Evolutionary conservation across 345 rosid species (phyloP), one percentile per base, ranked within the genome.

Genomic region (Draba incana): DNA sequence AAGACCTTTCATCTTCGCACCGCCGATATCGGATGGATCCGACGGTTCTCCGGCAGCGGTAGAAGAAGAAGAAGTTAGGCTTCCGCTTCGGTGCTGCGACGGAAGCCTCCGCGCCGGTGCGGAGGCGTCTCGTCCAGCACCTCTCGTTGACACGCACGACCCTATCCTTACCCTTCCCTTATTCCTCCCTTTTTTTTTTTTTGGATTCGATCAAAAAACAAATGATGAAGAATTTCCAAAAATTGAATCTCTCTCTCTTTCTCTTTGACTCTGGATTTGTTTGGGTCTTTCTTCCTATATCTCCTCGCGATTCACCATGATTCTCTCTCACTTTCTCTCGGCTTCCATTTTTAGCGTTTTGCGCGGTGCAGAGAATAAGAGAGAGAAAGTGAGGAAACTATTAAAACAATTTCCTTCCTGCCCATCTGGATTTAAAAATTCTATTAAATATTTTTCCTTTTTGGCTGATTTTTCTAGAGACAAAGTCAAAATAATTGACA

Each of bases 1-100:
- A 24, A 89, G 81, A 0, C 95, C 91, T 73, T 93, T 93, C 97
- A 88, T 87, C 76, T 81, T 86, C 23, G 62, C 42, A 23, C 69
- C 71, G 46, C 69, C 63, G 79, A 42, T 48, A 62, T 69, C 78
- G n/a, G 69, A 75, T 4, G 49, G 70, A 62, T 75, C 78, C 0
- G 78, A 68, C 1, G 70, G 59, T 38, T 80, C 81, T 9, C 61
- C 75, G 43, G n/a, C 27, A 2, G 41, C 31, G 23, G 52, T 15
- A 1, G 37, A n/a, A 28, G 61, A 65, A 33, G 70, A 55, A 24
- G 60, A 59, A 25, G n/a, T 45, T 1, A 62, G 10, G 74, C 52
- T 66, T 23, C 71, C 49, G 70, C 64, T 58, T 27, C 54, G 69
- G 50, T 61, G 80, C 61, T 69, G 66, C 2, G 66, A 73, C 78